phyloP scores from a whole-genome alignment of 345 rosid species.

The Sisymbrium irio region DNA sequence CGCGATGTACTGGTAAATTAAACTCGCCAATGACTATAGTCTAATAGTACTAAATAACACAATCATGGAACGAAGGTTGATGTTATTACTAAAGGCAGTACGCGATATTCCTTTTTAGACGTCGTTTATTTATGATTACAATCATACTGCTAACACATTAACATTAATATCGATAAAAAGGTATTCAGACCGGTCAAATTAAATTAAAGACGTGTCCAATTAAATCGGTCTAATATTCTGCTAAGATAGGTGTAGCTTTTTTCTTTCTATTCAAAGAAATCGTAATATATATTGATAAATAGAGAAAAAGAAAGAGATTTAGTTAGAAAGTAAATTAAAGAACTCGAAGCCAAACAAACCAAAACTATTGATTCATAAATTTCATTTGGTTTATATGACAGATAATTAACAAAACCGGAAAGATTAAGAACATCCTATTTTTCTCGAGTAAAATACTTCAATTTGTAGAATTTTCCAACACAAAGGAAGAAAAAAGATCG shows the following conservation, averaged over 20 bases:
- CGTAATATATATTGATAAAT: neutral
- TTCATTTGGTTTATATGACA: neutral
- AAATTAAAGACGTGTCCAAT: neutral
- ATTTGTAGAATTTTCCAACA: neutral
- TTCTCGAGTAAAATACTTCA: neutral
- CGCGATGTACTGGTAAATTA: neutral
- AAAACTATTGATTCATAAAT: neutral
- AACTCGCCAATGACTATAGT: neutral
- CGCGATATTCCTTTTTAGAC: neutral
- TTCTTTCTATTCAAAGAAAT: neutral
- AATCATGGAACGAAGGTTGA: conserved; percentile 14
- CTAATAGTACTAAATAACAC: neutral
- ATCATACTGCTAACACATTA: neutral
- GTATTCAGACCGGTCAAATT: neutral
- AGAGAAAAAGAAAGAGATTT: neutral
- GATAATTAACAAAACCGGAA: neutral
- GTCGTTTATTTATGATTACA: neutral
- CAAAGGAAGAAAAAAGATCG: neutral
- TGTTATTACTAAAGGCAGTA: neutral
- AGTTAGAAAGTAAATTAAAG: neutral
- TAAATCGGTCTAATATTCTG: neutral
- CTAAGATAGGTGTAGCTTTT: neutral
- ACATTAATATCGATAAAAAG: neutral
- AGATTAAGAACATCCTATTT: neutral
- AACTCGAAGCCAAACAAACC: neutral